Base-by-base conservation (phyloP, 192 early-diverging fungal species). In the Rhizophagus sp. region DNA sequence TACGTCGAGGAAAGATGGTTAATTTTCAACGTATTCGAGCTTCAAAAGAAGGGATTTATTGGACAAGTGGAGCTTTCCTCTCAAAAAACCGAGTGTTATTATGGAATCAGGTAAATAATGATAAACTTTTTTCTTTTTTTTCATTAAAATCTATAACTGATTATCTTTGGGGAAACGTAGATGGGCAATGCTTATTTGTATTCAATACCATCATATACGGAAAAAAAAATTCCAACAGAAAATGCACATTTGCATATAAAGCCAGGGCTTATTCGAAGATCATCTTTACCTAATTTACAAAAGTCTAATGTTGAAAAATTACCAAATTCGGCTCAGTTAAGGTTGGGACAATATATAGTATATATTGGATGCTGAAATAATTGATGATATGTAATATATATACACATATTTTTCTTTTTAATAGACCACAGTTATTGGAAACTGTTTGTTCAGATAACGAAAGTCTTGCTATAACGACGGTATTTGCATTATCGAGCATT, bases 51-150 rank as follows among this genome's bases (percentile, higher is more conserved):
- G 47, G 66, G 62, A 7, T 75, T 73, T 47, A 74, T 22, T 88
- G 86, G 80, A 75, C 82, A 17, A 84, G 84, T 6, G 88, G 86
- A 44, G 73, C 67, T 19, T 88, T 89, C 34, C 75, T 82, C 33
- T 62, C 80, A 7, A 47, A 78, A 33, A 69, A 79, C 19, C 33
- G 81, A 34, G 65, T 87, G 50, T 70, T 82, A 1, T 57, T 88
- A 4, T 88, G 85, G 85, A 88, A 86, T 62, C 62, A 82, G 83
- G 89, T 89, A 82, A 82, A 62, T 15, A 47, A n/a, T 19, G 33
- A 41, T 44, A 11, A n/a, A 70, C 33, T 47, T 2, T 8, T 8
- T 41, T 22, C 47, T 49, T 33, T 63, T 36, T 62, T 36, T 41
- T 41, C 25, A 36, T 62, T 8, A 47, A 34, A 27, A 71, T 12